Evolutionary conservation across 345 rosid genomes (phyloP).

Genomic region (Eutrema heterophyllum): DNA sequence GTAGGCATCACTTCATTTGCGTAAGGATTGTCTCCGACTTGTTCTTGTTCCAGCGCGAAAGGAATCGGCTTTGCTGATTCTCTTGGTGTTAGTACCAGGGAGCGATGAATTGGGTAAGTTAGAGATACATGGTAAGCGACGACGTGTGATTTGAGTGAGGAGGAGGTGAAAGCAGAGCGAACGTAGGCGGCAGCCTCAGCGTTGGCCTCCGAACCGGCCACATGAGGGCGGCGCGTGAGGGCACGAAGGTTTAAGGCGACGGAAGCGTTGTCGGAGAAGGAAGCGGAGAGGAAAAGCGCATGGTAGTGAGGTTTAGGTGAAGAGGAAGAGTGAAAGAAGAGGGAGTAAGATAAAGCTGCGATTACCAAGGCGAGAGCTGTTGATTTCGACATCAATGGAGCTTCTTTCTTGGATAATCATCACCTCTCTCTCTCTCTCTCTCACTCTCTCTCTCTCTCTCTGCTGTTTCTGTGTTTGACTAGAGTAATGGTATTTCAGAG

Average conservation of each 20-base stretch:
- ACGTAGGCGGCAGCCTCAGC: slow-evolving; percentile 63
- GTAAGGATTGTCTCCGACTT: slow-evolving; percentile 57
- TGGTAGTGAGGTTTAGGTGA: slow-evolving; percentile 51
- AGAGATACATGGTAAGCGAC: slow-evolving; percentile 54
- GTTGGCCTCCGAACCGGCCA: slow-evolving; percentile 77
- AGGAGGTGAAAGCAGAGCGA: slow-evolving; percentile 46
- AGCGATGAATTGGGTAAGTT: slow-evolving; percentile 67
- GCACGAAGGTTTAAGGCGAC: slow-evolving; percentile 50
- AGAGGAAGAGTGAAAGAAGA: slow-evolving; percentile 19
- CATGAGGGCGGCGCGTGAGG: slow-evolving; percentile 81
- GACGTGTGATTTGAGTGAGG: slow-evolving; percentile 35
- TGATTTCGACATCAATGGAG: slow-evolving; percentile 35
- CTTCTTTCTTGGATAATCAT: neutral
- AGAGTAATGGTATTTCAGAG: neutral
- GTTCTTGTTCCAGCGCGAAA: slow-evolving; percentile 48
- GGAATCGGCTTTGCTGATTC: slow-evolving; percentile 28
- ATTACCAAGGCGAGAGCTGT: slow-evolving; percentile 31
- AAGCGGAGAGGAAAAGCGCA: slow-evolving; percentile 46
- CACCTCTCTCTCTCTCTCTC: neutral
- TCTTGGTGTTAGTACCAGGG: slow-evolving; percentile 36
- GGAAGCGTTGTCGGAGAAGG: slow-evolving; percentile 62
- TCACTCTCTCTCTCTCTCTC: neutral
- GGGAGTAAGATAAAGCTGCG: slow-evolving; percentile 32
- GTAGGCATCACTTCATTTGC: slow-evolving; percentile 66
- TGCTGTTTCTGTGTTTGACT: neutral